Evolutionary conservation across 2,329 filamentous ascomycete species (phyloP), one percentile per base, ranked within the genome.

Genomic region (Arthrobotrys sinensis): DNA sequence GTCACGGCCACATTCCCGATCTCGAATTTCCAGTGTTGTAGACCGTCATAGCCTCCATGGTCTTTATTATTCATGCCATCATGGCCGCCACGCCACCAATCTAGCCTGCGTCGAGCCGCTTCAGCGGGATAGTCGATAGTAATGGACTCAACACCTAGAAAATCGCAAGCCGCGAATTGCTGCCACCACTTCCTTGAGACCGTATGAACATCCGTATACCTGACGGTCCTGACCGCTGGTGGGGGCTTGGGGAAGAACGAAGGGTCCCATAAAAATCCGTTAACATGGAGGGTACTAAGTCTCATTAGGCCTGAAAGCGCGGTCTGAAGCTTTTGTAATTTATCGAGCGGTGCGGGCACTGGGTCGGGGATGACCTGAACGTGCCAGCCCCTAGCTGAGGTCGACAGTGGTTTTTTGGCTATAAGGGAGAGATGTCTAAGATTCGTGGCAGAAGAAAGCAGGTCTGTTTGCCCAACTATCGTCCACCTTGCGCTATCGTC

Each of bases 71-170:
- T 53, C n/a, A n/a, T 5, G 4, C 28, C 50, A 16, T 53, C 50
- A n/a, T 53, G 10, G 14, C 34, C 32, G 16, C 50, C 50, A 8
- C 50, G 24, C 24, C 50, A 53, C 50, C 50, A 53, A n/a, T 53
- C 12, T 4, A 3, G 1, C 4, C 50, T 53, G 6, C 12, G 14
- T 10, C 6, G 4, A 28, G 21, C 46, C 2, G 11, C 4, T 5
- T 34, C 50, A 1, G 1, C 1, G 2, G 21, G 50, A 5, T 53
- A 53, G 1, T 34, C 4, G n/a, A 53, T 32, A 1, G 24, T 34
- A 24, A 53, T 32, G 4, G 50, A 34, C 3, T 53, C 12, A 3
- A 53, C 50, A 2, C 8, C 7, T 6, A 10, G 50, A 14, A 53
- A 53, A 24, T 34, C 50, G 14, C 32, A 53, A 21, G 50, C 11